Percentiles rank a stretch among this genome's conserved stretches.
phyloP scores from a whole-genome alignment of 208 protist genomes.

The Trypanosoma grayi region DNA sequence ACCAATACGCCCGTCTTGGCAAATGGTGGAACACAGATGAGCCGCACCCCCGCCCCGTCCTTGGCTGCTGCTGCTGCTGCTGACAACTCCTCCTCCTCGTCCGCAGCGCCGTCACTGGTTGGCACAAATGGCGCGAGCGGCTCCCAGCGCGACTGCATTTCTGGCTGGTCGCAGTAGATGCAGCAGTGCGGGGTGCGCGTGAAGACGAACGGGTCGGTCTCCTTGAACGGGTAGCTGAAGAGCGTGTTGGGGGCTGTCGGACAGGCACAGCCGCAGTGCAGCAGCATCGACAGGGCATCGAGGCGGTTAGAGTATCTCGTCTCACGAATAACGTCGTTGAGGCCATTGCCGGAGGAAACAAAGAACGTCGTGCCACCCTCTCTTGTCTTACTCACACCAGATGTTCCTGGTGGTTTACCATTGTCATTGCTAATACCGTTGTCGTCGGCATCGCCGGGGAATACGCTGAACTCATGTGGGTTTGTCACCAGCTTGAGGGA shows the following conservation, averaged over 20 bases:
- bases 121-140: constrained; percentile 24
- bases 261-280: constrained; percentile 75
- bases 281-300: constrained; percentile 69
- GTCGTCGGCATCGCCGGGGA: constrained; percentile 8
- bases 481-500: constrained; percentile 82
- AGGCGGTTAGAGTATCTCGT: constrained; percentile 50
- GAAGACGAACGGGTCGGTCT: constrained; percentile 88
- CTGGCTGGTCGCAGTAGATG: constrained; percentile 84
- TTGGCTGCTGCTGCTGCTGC: constrained; percentile 15
- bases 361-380: constrained; percentile 45
- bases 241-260: constrained; percentile 92
- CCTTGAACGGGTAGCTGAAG: constrained; percentile 89
- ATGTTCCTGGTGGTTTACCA: not conserved
- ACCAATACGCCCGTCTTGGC: constrained; percentile 52
- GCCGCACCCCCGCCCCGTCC: constrained; percentile 43
- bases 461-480: constrained; percentile 70
- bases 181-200: constrained; percentile 69
- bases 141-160: constrained; percentile 66
- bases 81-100: constrained; percentile 10
- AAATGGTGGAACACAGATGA: constrained; percentile 83
- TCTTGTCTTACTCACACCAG: constrained; percentile 9
- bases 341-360: constrained; percentile 82
- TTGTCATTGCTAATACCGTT: not conserved
- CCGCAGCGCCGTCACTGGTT: not conserved
- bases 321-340: constrained; percentile 82